Evolutionary conservation across 1,139 yeast species (phyloP), one percentile per base, ranked within the genome.

Genomic region (Ogataea hybrid): DNA sequence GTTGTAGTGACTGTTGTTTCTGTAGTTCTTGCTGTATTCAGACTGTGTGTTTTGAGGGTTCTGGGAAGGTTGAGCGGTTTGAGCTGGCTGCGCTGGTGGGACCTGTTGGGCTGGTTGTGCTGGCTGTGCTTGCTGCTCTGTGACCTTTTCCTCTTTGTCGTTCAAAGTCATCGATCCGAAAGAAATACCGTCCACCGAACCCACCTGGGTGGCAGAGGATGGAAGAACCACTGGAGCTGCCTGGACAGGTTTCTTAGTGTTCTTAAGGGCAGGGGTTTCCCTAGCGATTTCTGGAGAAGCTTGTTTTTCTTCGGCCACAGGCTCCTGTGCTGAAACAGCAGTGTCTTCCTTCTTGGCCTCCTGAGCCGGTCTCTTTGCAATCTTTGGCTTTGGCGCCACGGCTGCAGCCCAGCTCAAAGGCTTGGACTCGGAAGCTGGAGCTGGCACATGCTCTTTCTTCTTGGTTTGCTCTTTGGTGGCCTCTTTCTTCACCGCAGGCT

Each of bases 181-280:
- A 41, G 84, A 82, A 42, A 82, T 84, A 52, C 85, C 87, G 39
- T 79, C 80, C 45, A 77, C 70, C 56, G 75, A 75, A 34, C 70
- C 68, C 48, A 71, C 67, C 56, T 73, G 77, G 36, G 71, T 61
- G 39, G 69, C 69, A 38, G 73, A 63, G 31, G 73, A 63, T 51
- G 92, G 92, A 58, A 84, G 75, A 40, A 83, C 81, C 47, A 84
- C 92, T 50, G 84, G 76, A 35, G 69, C 70, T 28, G 69, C 47
- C 18, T 41, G 43, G 11, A 20, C 44, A 15, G 25, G n/a, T 20
- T 46, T 50, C 42, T 53, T 52, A 40, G 41, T 52, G 17, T 18
- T 20, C 34, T 53, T 51, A 3, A 32, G 18, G 22, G 54, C 57
- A 8, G 54, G 37, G 5, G 35, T 17, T 28, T 32, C 36, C 12